phyloP scores from a whole-genome alignment of 2,329 filamentous ascomycete species.

The Colletotrichum liriopes region DNA sequence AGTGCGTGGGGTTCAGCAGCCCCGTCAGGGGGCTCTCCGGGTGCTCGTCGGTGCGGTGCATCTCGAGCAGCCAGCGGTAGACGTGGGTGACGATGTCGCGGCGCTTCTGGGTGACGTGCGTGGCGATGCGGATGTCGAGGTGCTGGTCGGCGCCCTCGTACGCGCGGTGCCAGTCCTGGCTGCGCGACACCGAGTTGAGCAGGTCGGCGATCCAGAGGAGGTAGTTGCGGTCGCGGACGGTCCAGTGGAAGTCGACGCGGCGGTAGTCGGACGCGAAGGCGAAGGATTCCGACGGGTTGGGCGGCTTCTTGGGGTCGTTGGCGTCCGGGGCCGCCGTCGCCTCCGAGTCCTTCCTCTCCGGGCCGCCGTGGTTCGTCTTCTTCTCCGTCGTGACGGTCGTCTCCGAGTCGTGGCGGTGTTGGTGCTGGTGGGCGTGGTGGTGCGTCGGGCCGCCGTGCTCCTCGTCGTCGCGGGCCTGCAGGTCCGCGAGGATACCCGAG shows the following conservation, averaged over 20 bases:
- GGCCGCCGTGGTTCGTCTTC: background rate
- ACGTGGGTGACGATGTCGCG: conserved; percentile 68
- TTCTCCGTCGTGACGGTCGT: conserved; percentile 31
- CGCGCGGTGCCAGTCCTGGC: conserved; percentile 56
- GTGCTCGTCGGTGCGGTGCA: conserved; percentile 66
- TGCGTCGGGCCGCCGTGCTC: conserved; percentile 49
- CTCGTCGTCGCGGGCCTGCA: conserved; percentile 63
- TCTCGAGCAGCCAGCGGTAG: conserved; percentile 70
- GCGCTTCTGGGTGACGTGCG: conserved; percentile 70
- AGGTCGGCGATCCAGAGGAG: conserved; percentile 72
- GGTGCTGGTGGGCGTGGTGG: conserved; percentile 32
- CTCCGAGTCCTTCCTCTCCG: background rate
- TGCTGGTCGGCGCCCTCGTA: conserved; percentile 53
- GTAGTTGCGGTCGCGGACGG: conserved; percentile 70
- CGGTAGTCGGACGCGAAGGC: conserved; percentile 59
- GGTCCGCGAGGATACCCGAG: conserved; percentile 69
- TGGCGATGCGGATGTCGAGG: conserved; percentile 70
- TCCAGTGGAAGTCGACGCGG: conserved; percentile 74
- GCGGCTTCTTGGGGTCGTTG: conserved; percentile 35
- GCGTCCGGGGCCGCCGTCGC: conserved; percentile 16
- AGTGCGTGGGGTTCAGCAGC: conserved; percentile 67
- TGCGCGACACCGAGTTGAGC: conserved; percentile 63
- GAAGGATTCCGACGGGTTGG: conserved; percentile 41
- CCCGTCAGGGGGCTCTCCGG: conserved; percentile 69
- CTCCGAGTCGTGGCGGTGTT: conserved; percentile 43